Percentiles rank a stretch among this genome's conserved stretches.
phyloP scores from a whole-genome alignment of 2,329 filamentous ascomycete genomes.

The Diaporthe longicolla region DNA sequence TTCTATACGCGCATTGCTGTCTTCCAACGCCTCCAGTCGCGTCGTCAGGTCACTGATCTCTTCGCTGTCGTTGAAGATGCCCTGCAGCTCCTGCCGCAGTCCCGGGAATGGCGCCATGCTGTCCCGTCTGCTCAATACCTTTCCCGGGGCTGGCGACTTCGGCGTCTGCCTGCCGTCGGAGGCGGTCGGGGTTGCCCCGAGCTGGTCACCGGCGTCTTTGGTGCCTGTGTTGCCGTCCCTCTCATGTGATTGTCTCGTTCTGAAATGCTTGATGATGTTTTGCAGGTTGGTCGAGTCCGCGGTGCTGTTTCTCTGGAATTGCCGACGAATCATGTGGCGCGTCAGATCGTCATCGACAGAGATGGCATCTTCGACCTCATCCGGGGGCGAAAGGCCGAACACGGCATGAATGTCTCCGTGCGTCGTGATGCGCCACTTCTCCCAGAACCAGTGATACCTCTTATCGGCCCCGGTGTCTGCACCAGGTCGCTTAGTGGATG shows the following conservation, averaged over 20 bases:
- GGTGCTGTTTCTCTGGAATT: constrained; percentile 64
- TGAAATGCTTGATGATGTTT: constrained; percentile 38
- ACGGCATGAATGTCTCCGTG: constrained; percentile 81
- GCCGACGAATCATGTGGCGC: constrained; percentile 69
- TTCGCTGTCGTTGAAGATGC: constrained; percentile 62
- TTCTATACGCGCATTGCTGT: constrained; percentile 63
- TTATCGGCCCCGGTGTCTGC: constrained; percentile 37
- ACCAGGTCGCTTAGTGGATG: constrained; percentile 38
- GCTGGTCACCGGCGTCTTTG: constrained; percentile 33
- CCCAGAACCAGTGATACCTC: constrained; percentile 70
- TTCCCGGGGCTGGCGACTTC: constrained; percentile 43
- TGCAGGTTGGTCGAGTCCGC: constrained; percentile 48
- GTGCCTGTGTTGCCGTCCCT: constrained; percentile 16
- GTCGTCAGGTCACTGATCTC: constrained; percentile 60
- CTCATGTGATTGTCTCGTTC: constrained; percentile 38
- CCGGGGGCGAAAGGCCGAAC: constrained; percentile 79
- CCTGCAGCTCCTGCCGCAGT: constrained; percentile 64
- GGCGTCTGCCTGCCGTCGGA: constrained; percentile 36
- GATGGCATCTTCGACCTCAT: constrained; percentile 70
- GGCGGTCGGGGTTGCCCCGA: constrained; percentile 21
- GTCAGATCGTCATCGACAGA: constrained; percentile 72
- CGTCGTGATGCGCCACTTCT: constrained; percentile 76
- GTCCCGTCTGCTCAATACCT: constrained; percentile 58
- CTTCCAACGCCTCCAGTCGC: constrained; percentile 66
- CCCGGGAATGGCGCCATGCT: constrained; percentile 68